A percentile compares a stretch with the other conserved stretches of the same genome.
phyloP scores from a whole-genome alignment of 306 rosid species.

The Rosa lucieae region DNA sequence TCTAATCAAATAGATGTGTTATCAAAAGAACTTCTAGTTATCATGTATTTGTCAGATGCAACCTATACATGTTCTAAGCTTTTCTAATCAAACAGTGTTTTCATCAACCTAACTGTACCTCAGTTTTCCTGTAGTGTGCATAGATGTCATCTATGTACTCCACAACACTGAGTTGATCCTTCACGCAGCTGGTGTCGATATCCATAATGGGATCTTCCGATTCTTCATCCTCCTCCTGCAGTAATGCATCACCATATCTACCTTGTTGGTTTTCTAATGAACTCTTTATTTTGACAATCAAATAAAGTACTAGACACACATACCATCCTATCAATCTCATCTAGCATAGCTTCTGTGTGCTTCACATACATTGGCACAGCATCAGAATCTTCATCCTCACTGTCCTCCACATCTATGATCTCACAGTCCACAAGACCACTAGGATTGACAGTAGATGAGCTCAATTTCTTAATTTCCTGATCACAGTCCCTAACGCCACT shows the following conservation, averaged over 20 bases:
- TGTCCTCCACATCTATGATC: conserved; percentile 41
- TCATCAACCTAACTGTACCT: conserved; percentile 30
- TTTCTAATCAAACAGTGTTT: background rate
- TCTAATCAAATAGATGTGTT: too few relatives aligned
- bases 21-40: too few relatives aligned
- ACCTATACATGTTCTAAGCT: background rate
- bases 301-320: background rate
- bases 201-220: conserved; percentile 40
- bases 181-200: conserved; percentile 39
- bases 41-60: too few relatives aligned
- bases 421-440: conserved; percentile 33
- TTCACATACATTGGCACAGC: conserved; percentile 58
- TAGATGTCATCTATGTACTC: conserved; percentile 52
- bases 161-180: conserved; percentile 44
- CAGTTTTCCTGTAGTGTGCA: conserved; percentile 43
- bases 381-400: conserved; percentile 22
- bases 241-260: background rate
- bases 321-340: conserved; percentile 58
- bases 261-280: background rate
- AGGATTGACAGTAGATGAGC: conserved; percentile 21
- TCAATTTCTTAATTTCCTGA: conserved; percentile 28
- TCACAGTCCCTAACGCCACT: conserved; percentile 2
- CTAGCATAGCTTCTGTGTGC: conserved; percentile 61
- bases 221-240: conserved; percentile 52
- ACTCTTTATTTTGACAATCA: background rate